Conservation (phyloP, 352 stramenopile genomes). For the Pythium inflatum region DNA sequence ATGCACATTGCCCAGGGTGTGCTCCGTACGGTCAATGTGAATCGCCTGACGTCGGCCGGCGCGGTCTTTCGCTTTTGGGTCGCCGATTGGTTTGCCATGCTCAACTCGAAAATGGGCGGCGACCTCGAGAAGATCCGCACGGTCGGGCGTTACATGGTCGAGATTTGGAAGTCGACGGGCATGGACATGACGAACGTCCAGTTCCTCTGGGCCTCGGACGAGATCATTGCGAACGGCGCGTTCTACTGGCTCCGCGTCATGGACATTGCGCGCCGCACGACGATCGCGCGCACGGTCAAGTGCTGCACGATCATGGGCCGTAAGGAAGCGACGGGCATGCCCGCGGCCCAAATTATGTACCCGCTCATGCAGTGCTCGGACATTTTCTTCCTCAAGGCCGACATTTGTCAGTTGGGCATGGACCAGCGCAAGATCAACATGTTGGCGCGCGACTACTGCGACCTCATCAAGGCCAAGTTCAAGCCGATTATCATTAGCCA, state of each 20-base stretch:
- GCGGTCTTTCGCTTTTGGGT: slow-evolving; percentile 99
- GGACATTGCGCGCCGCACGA: slow-evolving; percentile 93
- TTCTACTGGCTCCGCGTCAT: slow-evolving; percentile 95
- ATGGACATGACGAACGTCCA: slow-evolving; percentile 99
- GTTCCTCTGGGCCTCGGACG: slow-evolving; percentile 98
- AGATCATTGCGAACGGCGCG: slow-evolving; percentile 90
- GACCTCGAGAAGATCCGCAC: slow-evolving; percentile 97
- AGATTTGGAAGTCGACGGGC: slow-evolving; percentile 99
- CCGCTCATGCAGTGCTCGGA: slow-evolving; percentile 99
- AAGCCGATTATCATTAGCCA: slow-evolving; percentile 98
- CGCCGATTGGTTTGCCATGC: slow-evolving; percentile 99
- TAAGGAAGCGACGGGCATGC: slow-evolving; percentile 89
- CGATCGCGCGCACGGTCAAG: slow-evolving; percentile 94
- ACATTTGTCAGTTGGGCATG: slow-evolving; percentile 99
- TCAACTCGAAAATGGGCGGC: slow-evolving; percentile 99
- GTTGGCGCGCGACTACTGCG: slow-evolving; percentile 98
- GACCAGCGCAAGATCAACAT: slow-evolving; percentile 99
- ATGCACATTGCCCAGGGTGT: slow-evolving; percentile 99
- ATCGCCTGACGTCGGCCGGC: slow-evolving; percentile 90
- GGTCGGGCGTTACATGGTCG: slow-evolving; percentile 97
- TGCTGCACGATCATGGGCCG: slow-evolving; percentile 99
- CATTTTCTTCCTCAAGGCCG: slow-evolving; percentile 99
- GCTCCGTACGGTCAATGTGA: slow-evolving; percentile 97
- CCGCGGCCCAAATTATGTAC: slow-evolving; percentile 96
- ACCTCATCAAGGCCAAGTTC: slow-evolving; percentile 93